These are phyloP conservation scores for Lantana camara DNA, from an alignment of 257 asterid genomes.

Conservation along the genomic window DNA sequence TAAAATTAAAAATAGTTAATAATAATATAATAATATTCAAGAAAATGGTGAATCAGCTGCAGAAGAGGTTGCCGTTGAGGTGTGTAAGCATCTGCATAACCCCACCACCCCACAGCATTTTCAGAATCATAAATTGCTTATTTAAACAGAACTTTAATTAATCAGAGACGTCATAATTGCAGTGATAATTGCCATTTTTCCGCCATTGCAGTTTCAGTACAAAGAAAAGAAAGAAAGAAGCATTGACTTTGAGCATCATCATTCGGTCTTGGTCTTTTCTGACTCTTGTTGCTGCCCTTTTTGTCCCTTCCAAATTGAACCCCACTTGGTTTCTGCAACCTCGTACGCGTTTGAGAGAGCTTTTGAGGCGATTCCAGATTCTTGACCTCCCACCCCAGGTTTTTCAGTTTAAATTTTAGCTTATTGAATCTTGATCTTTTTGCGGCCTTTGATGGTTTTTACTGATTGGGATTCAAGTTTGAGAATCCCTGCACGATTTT, in stretches of 20 bases:
- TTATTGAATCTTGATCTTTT: no score
- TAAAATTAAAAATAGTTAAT: no score
- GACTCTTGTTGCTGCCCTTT: not conserved
- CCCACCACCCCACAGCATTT: constrained; percentile 22
- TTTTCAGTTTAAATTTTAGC: no score
- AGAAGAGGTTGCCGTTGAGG: no score
- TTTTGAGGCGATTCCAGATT: constrained; percentile 27
- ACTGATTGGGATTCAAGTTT: no score
- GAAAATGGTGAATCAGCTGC: no score
- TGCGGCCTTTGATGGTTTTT: no score
- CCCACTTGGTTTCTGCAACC: constrained; percentile 19
- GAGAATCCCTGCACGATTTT: no score
- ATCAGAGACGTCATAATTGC: constrained; percentile 19
- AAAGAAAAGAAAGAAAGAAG: no score
- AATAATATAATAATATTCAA: no score
- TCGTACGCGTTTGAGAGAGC: constrained; percentile 32
- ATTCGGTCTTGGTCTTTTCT: not conserved
- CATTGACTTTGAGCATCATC: constrained; percentile 16
- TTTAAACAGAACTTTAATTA: no score
- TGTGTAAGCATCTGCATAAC: constrained; percentile 11
- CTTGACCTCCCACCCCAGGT: no score
- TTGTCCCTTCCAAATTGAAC: constrained; percentile 10
- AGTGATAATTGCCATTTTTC: constrained; percentile 29
- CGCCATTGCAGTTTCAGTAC: constrained; percentile 21
- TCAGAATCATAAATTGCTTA: constrained; percentile 2